Evolutionary conservation across 1,284 basidiomycete genomes (phyloP), one percentile per base, ranked within the genome.

Genomic region (Tylopilus sp.): DNA sequence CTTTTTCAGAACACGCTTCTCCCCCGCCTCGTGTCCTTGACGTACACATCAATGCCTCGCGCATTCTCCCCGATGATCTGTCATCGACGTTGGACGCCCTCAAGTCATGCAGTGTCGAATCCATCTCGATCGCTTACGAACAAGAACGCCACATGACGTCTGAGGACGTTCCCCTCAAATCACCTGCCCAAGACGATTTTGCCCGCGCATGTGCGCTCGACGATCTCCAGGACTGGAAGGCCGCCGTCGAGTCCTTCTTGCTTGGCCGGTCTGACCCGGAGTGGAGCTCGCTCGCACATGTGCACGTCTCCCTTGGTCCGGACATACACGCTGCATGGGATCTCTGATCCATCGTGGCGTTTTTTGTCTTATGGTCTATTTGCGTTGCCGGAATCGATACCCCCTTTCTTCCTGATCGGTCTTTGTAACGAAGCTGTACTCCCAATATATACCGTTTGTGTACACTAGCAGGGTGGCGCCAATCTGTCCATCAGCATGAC

Each of bases 191-290:
- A 1, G 68, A 71, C 45, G 56, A 68, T 0, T 68, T 68, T 22
- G 56, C 56, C 0, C 64, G 55, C 6, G 61, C 72, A 37, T 72
- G 70, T 25, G 66, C 66, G 0, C 54, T 71, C 13, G 66, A 71
- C n/a, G 66, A 68, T 45, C 65, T 68, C 43, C 48, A 58, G 28
- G 66, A 68, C 8, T 68, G 66, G 66, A 32, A 36, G 17, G 33
- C 50, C 4, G 61, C 58, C 15, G 22, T 68, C 5, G 57, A 71
- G 0, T 17, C 40, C 2, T 69, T 69, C 19, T 22, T 69, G 33
- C 29, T 29, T 1, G 43, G 14, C 15, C 64, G 58, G 22, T 53
- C 56, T 17, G 26, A 40, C 15, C 47, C 52, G 2, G 60, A 53
- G 7, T 67, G 68, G 64, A 22, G 25, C 19, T 24, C 48, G 0